phyloP scores from a whole-genome alignment of 139 green algal genomes.

The Closterium sp. region DNA sequence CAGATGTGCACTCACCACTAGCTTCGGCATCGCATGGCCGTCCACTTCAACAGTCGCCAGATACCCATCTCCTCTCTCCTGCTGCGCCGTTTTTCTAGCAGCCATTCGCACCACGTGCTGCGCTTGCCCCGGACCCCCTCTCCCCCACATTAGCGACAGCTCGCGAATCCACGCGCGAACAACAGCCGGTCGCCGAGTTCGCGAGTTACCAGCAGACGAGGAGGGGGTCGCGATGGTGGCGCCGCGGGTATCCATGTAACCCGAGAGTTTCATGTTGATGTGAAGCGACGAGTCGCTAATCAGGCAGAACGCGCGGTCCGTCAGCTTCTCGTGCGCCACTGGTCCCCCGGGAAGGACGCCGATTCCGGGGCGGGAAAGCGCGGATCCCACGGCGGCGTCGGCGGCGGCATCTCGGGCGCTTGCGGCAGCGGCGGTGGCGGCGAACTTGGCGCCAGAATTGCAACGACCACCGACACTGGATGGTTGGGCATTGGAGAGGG shows the following conservation, averaged over 20 bases:
- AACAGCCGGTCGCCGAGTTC: background rate
- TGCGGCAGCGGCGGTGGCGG: background rate
- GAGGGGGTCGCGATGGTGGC: background rate
- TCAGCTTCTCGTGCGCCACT: background rate
- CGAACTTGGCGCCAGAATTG: background rate
- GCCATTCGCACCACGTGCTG: background rate
- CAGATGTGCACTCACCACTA: background rate
- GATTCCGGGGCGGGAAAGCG: background rate
- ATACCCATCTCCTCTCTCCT: background rate
- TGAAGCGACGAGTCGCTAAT: background rate
- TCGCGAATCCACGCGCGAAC: background rate
- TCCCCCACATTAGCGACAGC: background rate
- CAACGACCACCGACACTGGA: background rate
- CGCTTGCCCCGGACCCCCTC: background rate
- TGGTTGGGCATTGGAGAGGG: background rate
- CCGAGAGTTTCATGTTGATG: background rate
- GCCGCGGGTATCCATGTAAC: background rate
- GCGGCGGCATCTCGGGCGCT: background rate
- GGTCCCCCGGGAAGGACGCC: background rate
- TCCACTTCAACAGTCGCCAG: background rate
- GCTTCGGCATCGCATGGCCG: background rate
- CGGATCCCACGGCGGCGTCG: background rate
- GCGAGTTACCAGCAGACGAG: background rate
- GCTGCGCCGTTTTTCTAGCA: background rate
- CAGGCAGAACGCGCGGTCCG: constrained; percentile 1